Evolutionary conservation across 345 rosid genomes (phyloP), one percentile per base, ranked within the genome.

Genomic region (Durio zibethinus): DNA sequence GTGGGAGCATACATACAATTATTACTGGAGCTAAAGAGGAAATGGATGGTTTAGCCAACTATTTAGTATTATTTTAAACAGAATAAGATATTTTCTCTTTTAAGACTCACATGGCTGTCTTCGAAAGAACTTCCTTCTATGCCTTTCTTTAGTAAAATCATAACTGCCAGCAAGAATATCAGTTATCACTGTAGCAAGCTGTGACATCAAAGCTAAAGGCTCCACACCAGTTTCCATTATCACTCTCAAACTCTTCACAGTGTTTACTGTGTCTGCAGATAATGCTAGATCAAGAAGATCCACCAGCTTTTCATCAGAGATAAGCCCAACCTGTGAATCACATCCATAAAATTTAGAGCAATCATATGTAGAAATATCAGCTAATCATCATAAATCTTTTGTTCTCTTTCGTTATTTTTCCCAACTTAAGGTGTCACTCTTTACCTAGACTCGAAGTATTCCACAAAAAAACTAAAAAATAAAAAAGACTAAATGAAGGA

Each of bases 221-320:
- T 97, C 99, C 53, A 92, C 91, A 4, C 98, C 92, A 7, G 93
- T 88, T 85, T 97, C 99, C 98, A 97, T 92, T 85, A 97, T 88
- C 78, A 79, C 82, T 76, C 99, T 88, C 82, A 97, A 82, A 70
- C 84, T 91, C 97, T 94, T 97, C 66, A 96, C 98, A 1, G 99
- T 96, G 87, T 96, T 96, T 38, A 94, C 94, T 0, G 99, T 92
- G 85, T 97, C 99, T 12, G 99, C 99, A 45, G 99, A 97, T 85
- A 97, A 83, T 68, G 99, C 99, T 76, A 97, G 82, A 87, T 97
- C 99, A 76, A 97, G 99, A 88, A 97, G 98, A 87, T 92, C 98
- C 75, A 97, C 93, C 84, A 97, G 74, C 82, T 92, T 97, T 82
- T 97, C 99, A 86, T 97, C 99, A 74, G 94, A 91, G 60, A 97